Evolutionary conservation across 345 rosid species (phyloP), one percentile per base, ranked within the genome.

Genomic region (Salix suchowensis): DNA sequence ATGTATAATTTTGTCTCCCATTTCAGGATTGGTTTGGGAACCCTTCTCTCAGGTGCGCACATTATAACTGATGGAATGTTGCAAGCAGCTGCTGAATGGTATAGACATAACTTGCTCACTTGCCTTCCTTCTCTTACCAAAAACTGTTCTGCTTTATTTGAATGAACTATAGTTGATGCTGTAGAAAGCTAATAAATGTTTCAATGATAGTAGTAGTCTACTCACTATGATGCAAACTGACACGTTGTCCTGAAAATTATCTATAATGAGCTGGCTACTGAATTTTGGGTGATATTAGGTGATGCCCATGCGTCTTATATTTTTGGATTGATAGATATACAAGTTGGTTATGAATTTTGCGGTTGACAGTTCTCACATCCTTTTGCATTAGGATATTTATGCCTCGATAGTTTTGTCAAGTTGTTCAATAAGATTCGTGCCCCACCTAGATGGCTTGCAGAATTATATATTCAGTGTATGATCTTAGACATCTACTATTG

Each of bases 31-130:
- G 99, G 98, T 64, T 86, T 96, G 82, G 98, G 99, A 80, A 79
- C 97, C 70, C 93, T 93, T 37, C 76, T 93, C 48, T 87, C 95
- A 2, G 99, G 99, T 78, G 97, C 98, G 54, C 94, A 74, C 60
- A 24, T 88, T 55, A 87, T 96, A 74, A 84, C 90, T 12, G 97
- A 96, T 87, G 98, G 88, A 77, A 96, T 93, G 99, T 54, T 93
- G 77, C 97, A 82, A 76, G 89, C 94, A 75, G 98, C 99, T 80
- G 79, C 97, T n/a, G 98, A 96, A 83, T 89, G 99, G 98, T 93
- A 89, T 74, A 76, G 39, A 50, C n/a, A 40, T 66, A 32, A 24
- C 34, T 37, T 68, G 24, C 21, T 62, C 46, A 13, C 72, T 69
- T 77, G 19, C 24, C 26, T 61, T 32, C 37, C 61, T 74, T 30